Percentiles rank a stretch among this genome's conserved stretches.
Evolutionary conservation across 208 protist genomes (phyloP).

Genomic region (Leishmania gerbilli): DNA sequence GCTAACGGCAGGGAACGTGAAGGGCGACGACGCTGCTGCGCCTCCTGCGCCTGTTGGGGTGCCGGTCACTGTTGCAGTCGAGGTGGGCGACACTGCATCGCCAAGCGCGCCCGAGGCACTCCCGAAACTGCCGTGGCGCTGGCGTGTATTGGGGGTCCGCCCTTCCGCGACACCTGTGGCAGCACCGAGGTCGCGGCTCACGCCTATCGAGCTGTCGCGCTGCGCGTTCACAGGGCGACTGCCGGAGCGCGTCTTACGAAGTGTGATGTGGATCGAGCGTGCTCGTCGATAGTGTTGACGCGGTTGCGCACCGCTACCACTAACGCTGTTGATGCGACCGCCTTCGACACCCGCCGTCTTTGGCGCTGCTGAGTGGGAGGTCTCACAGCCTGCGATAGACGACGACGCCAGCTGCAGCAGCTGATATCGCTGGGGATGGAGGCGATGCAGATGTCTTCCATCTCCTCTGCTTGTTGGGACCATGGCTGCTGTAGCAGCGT

Average conservation of each 20-base stretch:
- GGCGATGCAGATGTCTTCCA: not conserved
- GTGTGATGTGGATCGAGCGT: constrained; percentile 38
- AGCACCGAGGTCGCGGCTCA: constrained; percentile 3
- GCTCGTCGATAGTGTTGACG: constrained; percentile 11
- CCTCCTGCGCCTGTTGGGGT: not conserved
- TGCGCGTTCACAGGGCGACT: constrained; percentile 33
- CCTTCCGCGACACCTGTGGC: not conserved
- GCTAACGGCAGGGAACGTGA: not conserved
- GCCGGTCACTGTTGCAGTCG: not conserved
- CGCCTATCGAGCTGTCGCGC: constrained; percentile 5
- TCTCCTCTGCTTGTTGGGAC: not conserved
- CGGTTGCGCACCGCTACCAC: not conserved
- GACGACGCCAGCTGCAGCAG: not conserved
- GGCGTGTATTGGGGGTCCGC: not conserved
- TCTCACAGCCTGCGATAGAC: not conserved
- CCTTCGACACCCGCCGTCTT: not conserved
- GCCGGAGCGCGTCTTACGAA: constrained; percentile 40
- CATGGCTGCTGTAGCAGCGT: not conserved
- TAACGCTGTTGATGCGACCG: not conserved
- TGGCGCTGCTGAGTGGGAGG: not conserved
- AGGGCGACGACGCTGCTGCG: not conserved
- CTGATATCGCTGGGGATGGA: not conserved
- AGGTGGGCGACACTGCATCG: not conserved
- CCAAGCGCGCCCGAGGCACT: not conserved
- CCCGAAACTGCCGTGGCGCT: constrained; percentile 3